Conservation (phyloP, 192 early-diverging fungal genomes). For the Haplosporangium gracile region DNA sequence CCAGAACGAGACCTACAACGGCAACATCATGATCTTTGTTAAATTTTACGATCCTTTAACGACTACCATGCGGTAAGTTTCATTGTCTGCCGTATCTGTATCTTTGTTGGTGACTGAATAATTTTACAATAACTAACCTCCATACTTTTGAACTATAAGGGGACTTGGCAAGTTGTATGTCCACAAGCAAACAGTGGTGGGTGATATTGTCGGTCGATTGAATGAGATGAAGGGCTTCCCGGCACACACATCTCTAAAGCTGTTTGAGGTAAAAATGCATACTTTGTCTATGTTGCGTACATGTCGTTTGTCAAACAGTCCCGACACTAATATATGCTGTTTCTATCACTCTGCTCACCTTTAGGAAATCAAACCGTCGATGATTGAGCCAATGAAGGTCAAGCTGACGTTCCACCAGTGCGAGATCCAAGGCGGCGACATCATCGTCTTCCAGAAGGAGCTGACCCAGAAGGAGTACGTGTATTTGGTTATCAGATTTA, state of each 20-base stretch:
- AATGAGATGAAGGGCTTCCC: constrained; percentile 68
- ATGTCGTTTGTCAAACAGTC: not conserved
- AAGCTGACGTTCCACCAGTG: constrained; percentile 73
- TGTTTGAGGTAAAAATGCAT: constrained; percentile 70
- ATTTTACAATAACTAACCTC: too few relatives aligned
- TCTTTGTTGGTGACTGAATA: too few relatives aligned
- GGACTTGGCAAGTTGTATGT: constrained; percentile 71
- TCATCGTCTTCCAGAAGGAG: constrained; percentile 84
- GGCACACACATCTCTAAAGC: constrained; percentile 65
- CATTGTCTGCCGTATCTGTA: not conserved
- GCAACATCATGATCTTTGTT: constrained; percentile 79
- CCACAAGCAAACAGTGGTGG: constrained; percentile 64
- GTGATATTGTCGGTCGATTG: constrained; percentile 71
- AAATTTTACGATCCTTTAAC: constrained; percentile 85
- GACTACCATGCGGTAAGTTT: constrained; percentile 69
- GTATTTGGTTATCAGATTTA: not conserved
- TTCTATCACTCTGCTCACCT: not conserved
- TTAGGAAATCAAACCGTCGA: constrained; percentile 92
- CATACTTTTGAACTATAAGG: constrained; percentile 25
- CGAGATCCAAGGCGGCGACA: constrained; percentile 96
- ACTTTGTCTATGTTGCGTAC: not conserved
- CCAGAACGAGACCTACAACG: constrained; percentile 20
- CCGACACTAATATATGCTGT: not conserved
- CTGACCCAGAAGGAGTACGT: constrained; percentile 64
- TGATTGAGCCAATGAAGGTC: constrained; percentile 86